Evolutionary conservation across 1,284 basidiomycete genomes (phyloP), one percentile per base, ranked within the genome.

Genomic region (Caloboletus firmus): DNA sequence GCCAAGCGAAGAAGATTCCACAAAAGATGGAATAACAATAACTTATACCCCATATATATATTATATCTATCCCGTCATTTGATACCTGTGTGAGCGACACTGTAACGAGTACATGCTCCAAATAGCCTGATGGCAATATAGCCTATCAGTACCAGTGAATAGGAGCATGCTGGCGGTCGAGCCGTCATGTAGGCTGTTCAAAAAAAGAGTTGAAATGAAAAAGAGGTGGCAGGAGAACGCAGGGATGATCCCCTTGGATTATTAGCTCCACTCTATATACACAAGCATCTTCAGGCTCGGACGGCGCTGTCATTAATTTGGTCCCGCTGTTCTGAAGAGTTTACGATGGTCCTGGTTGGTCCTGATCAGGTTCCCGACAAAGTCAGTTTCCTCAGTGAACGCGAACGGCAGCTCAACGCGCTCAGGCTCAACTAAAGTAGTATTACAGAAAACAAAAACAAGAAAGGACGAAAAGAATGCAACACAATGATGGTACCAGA

Each of bases 371-470:
- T n/a, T 35, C 34, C 5, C 5, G 24, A 24, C 10, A 9, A 9
- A 4, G 17, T 17, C n/a, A 35, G 17, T 35, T 4, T 17, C 4
- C 34, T 39, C 18, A 20, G 12, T 11, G 20, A 39, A 13, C 5
- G 24, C n/a, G n/a, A n/a, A 24, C 5, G 24, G 18, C 20, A 7
- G 28, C 28, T 24, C 40, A 10, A 5, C 17, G 22, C 17, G 22
- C 24, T 42, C 24, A 24, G 5, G 24, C 24, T 5, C 41, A n/a
- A 40, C 20, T 9, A 12, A 24, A 24, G 9, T 61, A 37, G 17
- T 36, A 62, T 50, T 60, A 62, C 58, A 59, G 5, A 35, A 34
- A 35, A 40, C 7, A 26, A 49, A 45, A 30, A 51, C 10, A n/a
- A 55, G 36, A n/a, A 20, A 39, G 5, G 5, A 49, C 34, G 42